Evolutionary conservation across 2,329 filamentous ascomycete genomes (phyloP), one percentile per base, ranked within the genome.

Genomic region (Verticillium klebahnii): DNA sequence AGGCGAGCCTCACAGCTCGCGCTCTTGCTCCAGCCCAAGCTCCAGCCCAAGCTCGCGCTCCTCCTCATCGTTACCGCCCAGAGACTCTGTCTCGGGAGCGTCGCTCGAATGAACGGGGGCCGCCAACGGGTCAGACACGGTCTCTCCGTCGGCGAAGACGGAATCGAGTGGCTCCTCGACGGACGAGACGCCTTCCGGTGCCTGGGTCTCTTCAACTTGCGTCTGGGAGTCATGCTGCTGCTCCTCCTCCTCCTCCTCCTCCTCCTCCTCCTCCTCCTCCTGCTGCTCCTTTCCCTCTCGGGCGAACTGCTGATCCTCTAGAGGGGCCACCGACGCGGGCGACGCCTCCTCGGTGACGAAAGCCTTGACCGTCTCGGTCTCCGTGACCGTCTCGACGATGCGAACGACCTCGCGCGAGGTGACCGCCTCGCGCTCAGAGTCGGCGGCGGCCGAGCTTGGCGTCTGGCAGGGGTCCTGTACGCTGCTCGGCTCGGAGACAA

Each of bases 311-410:
- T 17, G 15, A 8, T 5, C 40, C 14, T 56, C 52, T 11, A 11
- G 15, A 14, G 52, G 15, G 4, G 23, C 29, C 7, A 14, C 15
- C 14, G 14, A 32, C 2, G 52, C 8, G 7, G 52, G 32, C 25
- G 52, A 32, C 12, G 52, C 52, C 1, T 70, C 76, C 62, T 77
- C 72, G 0, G 66, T 68, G 8, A 66, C 64, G 8, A 66, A 60
- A 29, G 59, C 63, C 59, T 64, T 64, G 58, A 63, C 60, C 3
- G 64, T 65, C 52, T 62, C 57, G 2, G 70, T 66, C 66, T 73
- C 63, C 1, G 72, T 73, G n/a, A 74, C 67, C 1, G 71, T 75
- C 64, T 77, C 72, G 11, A 77, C 68, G 6, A 77, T 66, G 2
- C 69, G 69, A 12, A 77, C 69, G 0, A 72, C 64, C 57, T 69